These are phyloP conservation scores for Chenopodium album DNA, from an alignment of 148 eudicot genomes.

Conservation along the genomic window DNA sequence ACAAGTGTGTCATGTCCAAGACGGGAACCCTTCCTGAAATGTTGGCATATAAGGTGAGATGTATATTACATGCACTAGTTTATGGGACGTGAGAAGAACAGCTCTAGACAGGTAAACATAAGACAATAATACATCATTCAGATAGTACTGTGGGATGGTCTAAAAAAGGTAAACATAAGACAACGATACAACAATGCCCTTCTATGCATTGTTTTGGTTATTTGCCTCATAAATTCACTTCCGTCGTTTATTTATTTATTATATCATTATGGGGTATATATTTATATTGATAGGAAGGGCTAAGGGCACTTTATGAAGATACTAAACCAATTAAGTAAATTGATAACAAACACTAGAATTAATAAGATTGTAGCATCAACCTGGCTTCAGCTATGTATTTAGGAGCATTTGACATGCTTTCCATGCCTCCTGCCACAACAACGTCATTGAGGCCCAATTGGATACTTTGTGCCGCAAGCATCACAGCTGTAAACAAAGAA, in stretches of 20 bases:
- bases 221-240: too few relatives aligned
- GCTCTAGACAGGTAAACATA: background rate
- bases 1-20: slow-evolving; percentile 95
- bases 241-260: too few relatives aligned
- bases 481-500: slow-evolving; percentile 63
- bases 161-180: background rate
- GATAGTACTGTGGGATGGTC: background rate
- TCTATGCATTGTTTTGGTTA: too few relatives aligned
- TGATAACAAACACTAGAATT: background rate
- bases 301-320: too few relatives aligned
- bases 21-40: slow-evolving; percentile 69
- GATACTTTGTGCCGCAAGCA: slow-evolving; percentile 95
- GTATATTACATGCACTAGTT: background rate
- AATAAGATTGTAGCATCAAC: slow-evolving; percentile 33
- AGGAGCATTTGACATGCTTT: slow-evolving; percentile 97
- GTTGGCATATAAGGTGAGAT: background rate
- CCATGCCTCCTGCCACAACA: slow-evolving; percentile 99
- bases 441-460: slow-evolving; percentile 92
- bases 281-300: too few relatives aligned
- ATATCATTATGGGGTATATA: too few relatives aligned
- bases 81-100: background rate
- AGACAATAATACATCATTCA: background rate
- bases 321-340: too few relatives aligned
- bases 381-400: slow-evolving; percentile 92
- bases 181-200: too few relatives aligned